Evolutionary conservation across 2,329 filamentous ascomycete species (phyloP).

Genomic region (Chrysosporium keratinophilum): DNA sequence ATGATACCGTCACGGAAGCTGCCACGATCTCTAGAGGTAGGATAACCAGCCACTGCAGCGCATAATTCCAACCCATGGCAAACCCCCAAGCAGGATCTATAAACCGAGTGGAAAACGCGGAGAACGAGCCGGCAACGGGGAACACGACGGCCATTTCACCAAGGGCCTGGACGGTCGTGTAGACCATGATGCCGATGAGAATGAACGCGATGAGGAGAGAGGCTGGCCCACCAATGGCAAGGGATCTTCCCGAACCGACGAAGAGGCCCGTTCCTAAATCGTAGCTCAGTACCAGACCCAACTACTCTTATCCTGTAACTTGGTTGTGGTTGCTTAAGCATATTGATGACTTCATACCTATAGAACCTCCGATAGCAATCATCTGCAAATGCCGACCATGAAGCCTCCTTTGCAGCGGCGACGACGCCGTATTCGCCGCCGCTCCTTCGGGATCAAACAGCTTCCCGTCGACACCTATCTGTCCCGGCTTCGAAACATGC

Average conservation of each 20-base stretch:
- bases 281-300: background rate
- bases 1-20: constrained; percentile 51
- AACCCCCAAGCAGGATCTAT: constrained; percentile 43
- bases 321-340: background rate
- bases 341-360: constrained; percentile 20
- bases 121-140: constrained; percentile 41
- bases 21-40: constrained; percentile 62
- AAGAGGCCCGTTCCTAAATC: constrained; percentile 34
- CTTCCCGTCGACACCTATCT: constrained; percentile 13
- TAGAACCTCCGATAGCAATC: constrained; percentile 51
- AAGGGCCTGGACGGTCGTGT: constrained; percentile 48
- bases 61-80: constrained; percentile 43
- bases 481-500: constrained; percentile 16
- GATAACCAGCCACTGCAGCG: constrained; percentile 62
- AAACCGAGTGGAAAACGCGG: constrained; percentile 32
- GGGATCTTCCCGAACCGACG: constrained; percentile 31
- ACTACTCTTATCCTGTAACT: background rate
- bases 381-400: constrained; percentile 49
- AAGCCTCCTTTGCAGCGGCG: constrained; percentile 25
- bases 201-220: constrained; percentile 37
- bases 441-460: constrained; percentile 23
- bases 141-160: constrained; percentile 42
- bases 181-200: constrained; percentile 50
- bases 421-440: constrained; percentile 21
- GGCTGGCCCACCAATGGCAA: constrained; percentile 34